These are phyloP conservation scores for Trametes polyzona DNA, from an alignment of 1,284 basidiomycete species.

Conservation along the genomic window DNA sequence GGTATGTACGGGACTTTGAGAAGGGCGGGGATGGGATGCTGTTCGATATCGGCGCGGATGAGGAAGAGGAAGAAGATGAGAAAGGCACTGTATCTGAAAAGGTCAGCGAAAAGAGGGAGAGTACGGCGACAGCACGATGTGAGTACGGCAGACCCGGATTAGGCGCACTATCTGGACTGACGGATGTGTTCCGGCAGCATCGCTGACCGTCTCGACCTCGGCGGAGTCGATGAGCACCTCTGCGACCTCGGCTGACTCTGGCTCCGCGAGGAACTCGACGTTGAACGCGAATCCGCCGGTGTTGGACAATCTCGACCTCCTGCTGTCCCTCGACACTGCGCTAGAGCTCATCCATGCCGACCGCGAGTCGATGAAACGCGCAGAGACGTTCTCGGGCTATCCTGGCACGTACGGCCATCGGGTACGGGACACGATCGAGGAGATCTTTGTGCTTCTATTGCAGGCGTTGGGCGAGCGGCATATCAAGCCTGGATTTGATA, in stretches of 20 bases:
- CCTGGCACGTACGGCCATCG: slow-evolving; percentile 82
- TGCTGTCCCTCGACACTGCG: slow-evolving; percentile 90
- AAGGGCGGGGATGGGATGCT: slow-evolving; percentile 50
- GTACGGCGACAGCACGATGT: slow-evolving; percentile 27
- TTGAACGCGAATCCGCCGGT: slow-evolving; percentile 27
- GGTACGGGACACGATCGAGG: slow-evolving; percentile 90
- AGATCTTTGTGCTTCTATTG: slow-evolving; percentile 86
- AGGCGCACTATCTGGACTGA: not conserved
- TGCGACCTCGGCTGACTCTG: slow-evolving; percentile 24
- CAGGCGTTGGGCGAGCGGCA: slow-evolving; percentile 82
- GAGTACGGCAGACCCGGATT: not conserved
- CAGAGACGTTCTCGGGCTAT: slow-evolving; percentile 88
- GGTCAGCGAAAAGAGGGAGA: slow-evolving; percentile 34
- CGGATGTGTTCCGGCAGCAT: slow-evolving; percentile 17
- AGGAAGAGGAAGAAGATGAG: slow-evolving; percentile 45
- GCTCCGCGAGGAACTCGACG: slow-evolving; percentile 28
- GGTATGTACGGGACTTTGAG: slow-evolving; percentile 47
- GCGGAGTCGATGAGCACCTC: slow-evolving; percentile 17
- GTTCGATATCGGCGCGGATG: slow-evolving; percentile 64
- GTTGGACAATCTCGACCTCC: slow-evolving; percentile 76
- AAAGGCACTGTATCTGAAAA: slow-evolving; percentile 19
- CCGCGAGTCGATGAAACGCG: slow-evolving; percentile 88
- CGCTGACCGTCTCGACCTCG: slow-evolving; percentile 27
- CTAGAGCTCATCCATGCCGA: slow-evolving; percentile 92
- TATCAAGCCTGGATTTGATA: slow-evolving; percentile 82